These are phyloP conservation scores for Friedmanniomyces simplex DNA, from an alignment of 495 filamentous ascomycete genomes.

Conservation along the genomic window DNA sequence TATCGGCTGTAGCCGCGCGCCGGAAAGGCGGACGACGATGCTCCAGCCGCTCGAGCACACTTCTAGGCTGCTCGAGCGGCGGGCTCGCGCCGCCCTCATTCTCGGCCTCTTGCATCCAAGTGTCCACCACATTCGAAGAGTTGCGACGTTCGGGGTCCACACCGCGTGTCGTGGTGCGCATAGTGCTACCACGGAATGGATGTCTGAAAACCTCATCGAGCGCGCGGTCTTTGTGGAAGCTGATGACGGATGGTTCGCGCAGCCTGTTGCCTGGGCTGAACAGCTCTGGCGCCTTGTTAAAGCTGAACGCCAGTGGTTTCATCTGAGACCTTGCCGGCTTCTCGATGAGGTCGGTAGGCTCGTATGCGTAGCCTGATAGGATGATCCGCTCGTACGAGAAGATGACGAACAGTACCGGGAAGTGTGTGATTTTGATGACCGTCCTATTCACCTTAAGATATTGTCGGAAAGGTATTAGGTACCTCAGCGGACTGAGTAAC, in stretches of 20 bases:
- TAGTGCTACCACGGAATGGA: constrained; percentile 39
- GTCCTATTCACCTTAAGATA: constrained; percentile 75
- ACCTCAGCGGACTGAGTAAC: constrained; percentile 70
- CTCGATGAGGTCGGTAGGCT: constrained; percentile 61
- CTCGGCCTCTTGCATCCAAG: constrained; percentile 73
- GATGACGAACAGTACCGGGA: constrained; percentile 74
- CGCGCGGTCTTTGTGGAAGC: constrained; percentile 77
- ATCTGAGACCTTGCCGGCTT: constrained; percentile 26
- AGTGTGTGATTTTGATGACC: constrained; percentile 81
- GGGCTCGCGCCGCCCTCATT: constrained; percentile 52
- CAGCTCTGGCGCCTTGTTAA: constrained; percentile 38
- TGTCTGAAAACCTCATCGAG: constrained; percentile 85
- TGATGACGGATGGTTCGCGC: constrained; percentile 72
- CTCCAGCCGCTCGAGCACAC: constrained; percentile 50
- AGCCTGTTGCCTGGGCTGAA: constrained; percentile 59
- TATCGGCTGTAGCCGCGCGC: constrained; percentile 16
- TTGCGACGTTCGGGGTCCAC: constrained; percentile 45
- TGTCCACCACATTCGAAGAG: constrained; percentile 63
- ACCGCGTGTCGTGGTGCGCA: constrained; percentile 39
- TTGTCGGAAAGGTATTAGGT: constrained; percentile 61
- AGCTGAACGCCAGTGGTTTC: constrained; percentile 27
- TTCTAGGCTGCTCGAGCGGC: constrained; percentile 51
- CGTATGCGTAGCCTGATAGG: constrained; percentile 57
- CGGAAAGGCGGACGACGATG: constrained; percentile 22
- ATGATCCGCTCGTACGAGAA: constrained; percentile 75